Evolutionary conservation across 208 protist species (phyloP).

Genomic region (Plasmodiophora brassicae): DNA sequence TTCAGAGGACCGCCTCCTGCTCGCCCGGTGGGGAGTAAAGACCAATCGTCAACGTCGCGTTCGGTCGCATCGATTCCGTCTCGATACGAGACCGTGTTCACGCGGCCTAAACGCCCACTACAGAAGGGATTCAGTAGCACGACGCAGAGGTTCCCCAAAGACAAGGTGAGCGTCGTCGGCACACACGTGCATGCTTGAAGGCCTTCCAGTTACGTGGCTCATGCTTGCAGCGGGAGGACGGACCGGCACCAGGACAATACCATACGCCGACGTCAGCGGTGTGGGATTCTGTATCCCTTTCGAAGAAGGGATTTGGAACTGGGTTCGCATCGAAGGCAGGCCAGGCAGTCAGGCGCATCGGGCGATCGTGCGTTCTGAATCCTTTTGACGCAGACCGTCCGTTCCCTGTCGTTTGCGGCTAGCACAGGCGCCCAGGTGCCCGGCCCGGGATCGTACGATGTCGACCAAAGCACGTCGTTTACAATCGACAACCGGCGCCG

Average conservation of each 20-base stretch:
- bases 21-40: not conserved
- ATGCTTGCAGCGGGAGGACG: not conserved
- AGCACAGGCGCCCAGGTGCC: not conserved
- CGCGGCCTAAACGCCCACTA: not conserved
- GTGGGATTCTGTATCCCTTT: not conserved
- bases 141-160: not conserved
- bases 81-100: not conserved
- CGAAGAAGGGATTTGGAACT: slow-evolving; percentile 10
- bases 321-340: not conserved
- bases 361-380: not conserved
- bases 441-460: not conserved
- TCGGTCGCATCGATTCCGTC: not conserved
- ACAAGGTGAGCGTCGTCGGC: not conserved
- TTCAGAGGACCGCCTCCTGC: not conserved
- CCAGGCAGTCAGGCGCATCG: not conserved
- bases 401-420: not conserved
- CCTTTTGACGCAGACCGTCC: not conserved
- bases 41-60: not conserved
- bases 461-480: too few species aligned
- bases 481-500: not conserved
- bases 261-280: not conserved
- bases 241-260: not conserved
- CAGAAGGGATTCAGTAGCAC: not conserved
- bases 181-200: not conserved
- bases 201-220: not conserved